These are phyloP conservation scores for Waitea zeae DNA, from an alignment of 1,284 basidiomycete species.

Conservation along the genomic window DNA sequence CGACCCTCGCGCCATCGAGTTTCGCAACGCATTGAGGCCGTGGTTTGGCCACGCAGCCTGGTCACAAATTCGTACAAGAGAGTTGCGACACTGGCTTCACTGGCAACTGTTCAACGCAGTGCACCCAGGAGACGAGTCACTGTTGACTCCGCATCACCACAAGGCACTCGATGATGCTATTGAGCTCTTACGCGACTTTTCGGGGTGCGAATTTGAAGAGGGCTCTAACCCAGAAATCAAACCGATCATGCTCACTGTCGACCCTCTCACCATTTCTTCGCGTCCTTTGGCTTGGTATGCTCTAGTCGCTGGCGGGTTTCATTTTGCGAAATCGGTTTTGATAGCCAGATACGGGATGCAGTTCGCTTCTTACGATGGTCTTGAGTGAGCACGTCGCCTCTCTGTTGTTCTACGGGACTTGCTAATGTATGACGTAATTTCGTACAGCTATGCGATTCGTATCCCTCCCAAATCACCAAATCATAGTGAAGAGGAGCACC, in stretches of 20 bases:
- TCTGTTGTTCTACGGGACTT: background rate
- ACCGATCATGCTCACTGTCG: slow-evolving; percentile 55
- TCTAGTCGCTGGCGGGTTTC: slow-evolving; percentile 37
- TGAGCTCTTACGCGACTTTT: too few species aligned
- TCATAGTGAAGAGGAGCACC: too few species aligned
- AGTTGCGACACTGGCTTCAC: slow-evolving; percentile 66
- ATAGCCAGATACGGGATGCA: slow-evolving; percentile 26
- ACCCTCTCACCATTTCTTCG: slow-evolving; percentile 50
- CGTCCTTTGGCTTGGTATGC: slow-evolving; percentile 65
- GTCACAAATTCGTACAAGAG: slow-evolving; percentile 47
- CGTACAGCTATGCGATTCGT: slow-evolving; percentile 52
- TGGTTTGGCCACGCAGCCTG: slow-evolving; percentile 67
- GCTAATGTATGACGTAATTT: slow-evolving; percentile 3
- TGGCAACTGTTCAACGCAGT: slow-evolving; percentile 69
- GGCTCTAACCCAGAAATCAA: too few species aligned
- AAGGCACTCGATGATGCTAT: too few species aligned
- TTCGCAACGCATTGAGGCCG: slow-evolving; percentile 52
- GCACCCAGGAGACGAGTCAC: too few species aligned
- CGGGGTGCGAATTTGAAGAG: too few species aligned
- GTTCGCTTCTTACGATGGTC: slow-evolving; percentile 31
- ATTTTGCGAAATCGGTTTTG: slow-evolving; percentile 26
- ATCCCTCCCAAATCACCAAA: slow-evolving; percentile 32
- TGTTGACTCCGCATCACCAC: too few species aligned
- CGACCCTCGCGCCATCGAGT: slow-evolving; percentile 64
- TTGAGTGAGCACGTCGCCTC: slow-evolving; percentile 35